Evolutionary conservation across 176 grass and related monocot genomes (phyloP), one percentile per base, ranked within the genome.

Genomic region (Oryza brachyantha): DNA sequence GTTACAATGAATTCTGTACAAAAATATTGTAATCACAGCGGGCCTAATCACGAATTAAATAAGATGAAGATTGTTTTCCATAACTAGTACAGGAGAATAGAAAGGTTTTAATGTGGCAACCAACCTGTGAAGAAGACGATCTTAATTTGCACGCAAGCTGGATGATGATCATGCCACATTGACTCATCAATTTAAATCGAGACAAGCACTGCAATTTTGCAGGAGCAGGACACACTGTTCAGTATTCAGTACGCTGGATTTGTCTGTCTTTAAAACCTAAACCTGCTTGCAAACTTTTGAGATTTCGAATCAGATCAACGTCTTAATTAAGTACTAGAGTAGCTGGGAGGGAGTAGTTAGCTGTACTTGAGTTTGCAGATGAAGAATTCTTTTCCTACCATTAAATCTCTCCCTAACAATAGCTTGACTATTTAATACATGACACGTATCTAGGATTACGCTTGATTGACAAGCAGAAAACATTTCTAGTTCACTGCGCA

Each of bases 81-180:
- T 88, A 64, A 75, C 81, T 79, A 88, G 69, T n/a, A 52, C 48
- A 7, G 48, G 48, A 8, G 62, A 84, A 88, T 69, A 79, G 69
- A 61, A 84, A 80, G 75, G 21, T n/a, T 74, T 88, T 69, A 79
- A 75, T 61, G 62, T n/a, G 54, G 69, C 78, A 79, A 40, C 43
- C 81, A 79, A 74, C 81, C 39, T 13, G 26, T 54, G 61, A 75
- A 24, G 69, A 79, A 24, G 69, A 84, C 16, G 68, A 79, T 66
- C 80, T 79, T 73, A 68, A 58, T 52, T 75, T 14, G 40, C 69
- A 80, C 70, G 69, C 86, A 79, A 88, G 32, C 62, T 55, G n/a
- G 31, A 32, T n/a, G 31, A 24, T 43, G 31, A 32, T 32, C 31
- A 32, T 32, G 31, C 31, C 31, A 32, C 31, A 32, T 32, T 32